Evolutionary conservation across 495 filamentous ascomycete genomes (phyloP), one percentile per base, ranked within the genome.

Genomic region (Daldinia concentrica): DNA sequence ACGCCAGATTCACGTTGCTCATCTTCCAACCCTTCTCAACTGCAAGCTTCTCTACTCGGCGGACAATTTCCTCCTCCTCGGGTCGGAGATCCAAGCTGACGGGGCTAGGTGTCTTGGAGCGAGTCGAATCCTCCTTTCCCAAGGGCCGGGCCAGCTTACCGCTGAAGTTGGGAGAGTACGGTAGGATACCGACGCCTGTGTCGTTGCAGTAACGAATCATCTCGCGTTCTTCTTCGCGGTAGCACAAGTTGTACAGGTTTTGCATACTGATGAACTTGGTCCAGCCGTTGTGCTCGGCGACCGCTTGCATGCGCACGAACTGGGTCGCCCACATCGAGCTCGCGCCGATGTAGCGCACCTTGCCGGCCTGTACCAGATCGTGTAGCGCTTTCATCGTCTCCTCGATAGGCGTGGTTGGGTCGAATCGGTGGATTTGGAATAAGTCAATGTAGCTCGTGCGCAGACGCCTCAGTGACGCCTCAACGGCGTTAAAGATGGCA

Each of bases 191-290:
- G 11, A 95, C 89, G 4, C 91, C 91, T 0, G 89, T 88, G 52
- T 88, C 87, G 15, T 87, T 82, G 71, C 92, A 95, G 82, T 90
- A 88, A 1, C 83, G 83, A 68, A 83, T 89, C 90, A 93, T 93
- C 79, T 93, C 91, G 14, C 89, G 78, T 79, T 94, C 91, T 69
- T 94, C 91, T 78, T 94, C 91, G 4, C 91, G 81, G 74, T 93
- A 93, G 11, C 88, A 79, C 14, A 92, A 79, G 79, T 92, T 92
- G 72, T 92, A 89, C 29, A 83, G 81, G 74, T 92, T 92, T 79
- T 94, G 91, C 91, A 93, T 93, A 36, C 83, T 86, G 68, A 93
- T 80, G 72, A 93, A 93, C 77, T 89, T 88, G 6, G 90, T 92
- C 90, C 89, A 93, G 22, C 88, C 86, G 66, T 93, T 85, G 64